Base-by-base conservation (phyloP, 345 rosid genomes). In the Clarkia xantiana region DNA sequence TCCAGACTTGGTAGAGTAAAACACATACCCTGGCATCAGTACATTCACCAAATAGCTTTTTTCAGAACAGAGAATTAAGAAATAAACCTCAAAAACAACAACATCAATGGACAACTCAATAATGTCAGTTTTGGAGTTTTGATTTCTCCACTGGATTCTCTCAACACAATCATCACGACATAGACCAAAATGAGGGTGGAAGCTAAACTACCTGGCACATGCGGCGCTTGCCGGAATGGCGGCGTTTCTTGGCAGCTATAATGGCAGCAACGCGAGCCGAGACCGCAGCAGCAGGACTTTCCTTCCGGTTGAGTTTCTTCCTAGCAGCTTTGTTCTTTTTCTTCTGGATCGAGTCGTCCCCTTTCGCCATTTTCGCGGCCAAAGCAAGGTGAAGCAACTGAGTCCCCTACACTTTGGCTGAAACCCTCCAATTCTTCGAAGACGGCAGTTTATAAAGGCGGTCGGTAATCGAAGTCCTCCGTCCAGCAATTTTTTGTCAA, bases 171-270 rank as follows among this genome's bases (percentile, higher is more conserved):
- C 10, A 38, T 14, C 1, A 2, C 23, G 25, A 8, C 2, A 12
- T 16, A 11, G 0, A n/a, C 13, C 1, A 23, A 46, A 44, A 16
- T 11, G 8, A 5, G 40, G 0, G 2, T 0, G 12, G 22, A 1
- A 15, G 43, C 4, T 7, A 45, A 20, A 36, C 25, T 57, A 83
- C 97, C 93, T 81, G 83, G 56, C 93, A 83, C 55, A 61, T 57
- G 51, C 89, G 74, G 61, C 96, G 93, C 60, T 69, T 78, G 10
- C 94, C 94, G 34, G 89, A 39, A 53, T 62, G 66, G 55, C 98
- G 96, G 49, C 93, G 88, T 45, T 91, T 86, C 71, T 90, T 83
- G 65, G 97, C 57, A 52, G 93, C 89, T 55, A 90, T 82, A 39
- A 89, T 64, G 65, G 94, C 53, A 55, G 97, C 90, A 59, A 82